Evolutionary conservation across 176 grass and related monocot genomes (phyloP), one percentile per base, ranked within the genome.

Genomic region (Aechmea fasciata): DNA sequence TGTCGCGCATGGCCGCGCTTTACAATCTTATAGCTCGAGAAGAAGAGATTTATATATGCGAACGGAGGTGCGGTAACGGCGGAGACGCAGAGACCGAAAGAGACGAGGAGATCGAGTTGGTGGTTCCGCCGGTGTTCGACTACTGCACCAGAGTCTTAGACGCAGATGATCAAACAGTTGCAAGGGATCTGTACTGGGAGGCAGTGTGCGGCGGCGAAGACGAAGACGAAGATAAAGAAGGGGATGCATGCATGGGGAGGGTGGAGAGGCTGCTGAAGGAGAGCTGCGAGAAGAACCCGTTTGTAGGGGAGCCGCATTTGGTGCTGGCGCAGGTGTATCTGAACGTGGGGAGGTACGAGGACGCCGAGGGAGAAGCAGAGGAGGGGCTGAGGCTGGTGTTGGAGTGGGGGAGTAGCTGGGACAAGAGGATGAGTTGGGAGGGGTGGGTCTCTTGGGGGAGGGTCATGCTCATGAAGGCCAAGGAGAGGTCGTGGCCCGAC

Each of bases 351-450:
- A 96, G 78, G 77, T 91, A 81, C 11, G 82, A 69, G 55, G 87
- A 83, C 51, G 91, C 91, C 0, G 64, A 76, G 73, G 22, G 50
- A 64, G 67, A 85, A 54, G 84, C 73, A 0, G 91, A 91, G 68
- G 74, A 17, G 49, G 87, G 91, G 11, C 71, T 96, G 13, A 74
- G 57, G 50, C 62, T 91, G 82, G 14, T 88, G 50, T 73, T 96
- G 75, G 85, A 85, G 26, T 96, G 91, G 91, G 91, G 91, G 26
- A 84, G 77, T 67, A 79, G 82, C 68, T 91, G 91, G 91, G 91
- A 88, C 75, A 91, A 86, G 80, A 83, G 87, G 59, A 88, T 96
- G 91, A 69, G 73, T 11, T 96, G 87, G 91, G 91, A 91, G 13
- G 80, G 47, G 1, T 96, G 91, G 91, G 87, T 88, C 25, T 78